phyloP scores from a whole-genome alignment of 2,329 filamentous ascomycete species.

The Ascochyta lentis region DNA sequence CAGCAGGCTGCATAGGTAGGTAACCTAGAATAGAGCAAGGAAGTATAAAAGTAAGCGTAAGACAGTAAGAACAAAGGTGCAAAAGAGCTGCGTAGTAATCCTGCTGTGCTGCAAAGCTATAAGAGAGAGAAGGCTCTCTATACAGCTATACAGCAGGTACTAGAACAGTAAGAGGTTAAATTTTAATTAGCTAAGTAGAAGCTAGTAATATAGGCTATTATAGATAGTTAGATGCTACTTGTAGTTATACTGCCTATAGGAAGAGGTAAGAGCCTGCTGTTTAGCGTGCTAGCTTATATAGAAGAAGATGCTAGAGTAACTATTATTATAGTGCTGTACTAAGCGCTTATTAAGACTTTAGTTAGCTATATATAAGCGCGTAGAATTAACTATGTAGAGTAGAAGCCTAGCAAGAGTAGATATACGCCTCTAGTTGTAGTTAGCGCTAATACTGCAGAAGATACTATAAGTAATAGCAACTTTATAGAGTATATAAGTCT shows the following conservation, averaged over 20 bases:
- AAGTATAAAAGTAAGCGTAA: neutral
- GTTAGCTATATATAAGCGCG: slow-evolving; percentile 5
- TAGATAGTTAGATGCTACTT: slow-evolving; percentile 23
- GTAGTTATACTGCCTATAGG: slow-evolving; percentile 26
- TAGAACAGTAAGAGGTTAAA: slow-evolving; percentile 10
- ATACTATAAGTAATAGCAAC: no score
- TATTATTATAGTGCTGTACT: slow-evolving; percentile 27
- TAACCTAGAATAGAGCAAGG: no score
- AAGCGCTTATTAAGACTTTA: slow-evolving; percentile 21
- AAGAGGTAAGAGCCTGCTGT: slow-evolving; percentile 34
- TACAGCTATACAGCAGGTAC: slow-evolving; percentile 3
- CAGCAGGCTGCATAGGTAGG: neutral
- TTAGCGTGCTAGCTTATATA: slow-evolving; percentile 18
- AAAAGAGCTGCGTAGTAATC: neutral
- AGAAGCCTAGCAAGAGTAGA: neutral
- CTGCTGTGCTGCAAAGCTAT: no score
- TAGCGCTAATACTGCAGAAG: neutral
- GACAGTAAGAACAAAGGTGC: neutral
- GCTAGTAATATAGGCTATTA: slow-evolving; percentile 16
- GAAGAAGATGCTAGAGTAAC: slow-evolving; percentile 11
- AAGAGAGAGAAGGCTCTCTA: neutral
- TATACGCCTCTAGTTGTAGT: neutral
- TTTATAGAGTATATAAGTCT: neutral
- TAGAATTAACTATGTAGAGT: neutral
- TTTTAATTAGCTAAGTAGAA: slow-evolving; percentile 21